These are phyloP conservation scores for Allium fistulosum DNA, from an alignment of 106 monocot species.

Conservation along the genomic window DNA sequence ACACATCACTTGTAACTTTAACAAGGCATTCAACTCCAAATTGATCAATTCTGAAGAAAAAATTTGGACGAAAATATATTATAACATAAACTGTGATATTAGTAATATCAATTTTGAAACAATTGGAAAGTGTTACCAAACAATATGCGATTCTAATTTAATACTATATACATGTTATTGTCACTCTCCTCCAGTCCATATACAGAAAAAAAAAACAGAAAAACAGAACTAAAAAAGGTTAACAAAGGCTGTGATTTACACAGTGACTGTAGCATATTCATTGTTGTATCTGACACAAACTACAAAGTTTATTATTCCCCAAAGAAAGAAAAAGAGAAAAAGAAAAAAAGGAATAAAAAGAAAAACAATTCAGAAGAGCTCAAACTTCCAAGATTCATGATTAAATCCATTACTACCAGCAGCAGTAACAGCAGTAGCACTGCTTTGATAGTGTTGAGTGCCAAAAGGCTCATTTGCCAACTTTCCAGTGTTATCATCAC, in stretches of 20 bases:
- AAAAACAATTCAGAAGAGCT: conserved; percentile 13
- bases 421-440: background rate
- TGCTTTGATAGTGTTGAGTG: background rate
- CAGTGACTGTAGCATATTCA: background rate
- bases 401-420: background rate
- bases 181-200: too few relatives aligned
- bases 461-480: conserved; percentile 7
- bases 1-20: too few relatives aligned
- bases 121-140: too few relatives aligned
- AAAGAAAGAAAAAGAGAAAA: background rate
- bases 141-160: too few relatives aligned
- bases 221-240: background rate
- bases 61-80: too few relatives aligned
- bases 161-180: too few relatives aligned
- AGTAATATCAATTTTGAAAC: too few relatives aligned
- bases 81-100: too few relatives aligned
- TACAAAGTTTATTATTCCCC: background rate
- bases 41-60: too few relatives aligned
- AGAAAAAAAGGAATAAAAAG: background rate
- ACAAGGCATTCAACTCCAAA: too few relatives aligned
- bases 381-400: conserved; percentile 20
- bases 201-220: background rate
- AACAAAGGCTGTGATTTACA: background rate
- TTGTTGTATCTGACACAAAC: background rate
- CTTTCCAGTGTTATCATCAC: background rate